Conservation (phyloP, 305 asterid species). For the Lippia alba region DNA sequence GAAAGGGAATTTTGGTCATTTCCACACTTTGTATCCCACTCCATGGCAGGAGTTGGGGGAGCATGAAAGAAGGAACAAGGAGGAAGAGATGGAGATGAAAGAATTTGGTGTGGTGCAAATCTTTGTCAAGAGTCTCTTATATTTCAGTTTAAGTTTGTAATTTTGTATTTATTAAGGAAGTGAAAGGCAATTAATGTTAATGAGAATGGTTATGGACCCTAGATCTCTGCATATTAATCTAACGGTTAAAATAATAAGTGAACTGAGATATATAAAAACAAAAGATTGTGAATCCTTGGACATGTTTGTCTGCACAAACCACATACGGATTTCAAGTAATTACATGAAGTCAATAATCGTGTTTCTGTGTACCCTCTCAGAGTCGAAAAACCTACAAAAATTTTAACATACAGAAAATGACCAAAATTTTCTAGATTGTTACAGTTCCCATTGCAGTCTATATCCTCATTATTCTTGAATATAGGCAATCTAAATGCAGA, state of each 20-base stretch:
- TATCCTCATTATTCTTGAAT: conserved; percentile 3
- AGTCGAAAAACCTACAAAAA: background rate
- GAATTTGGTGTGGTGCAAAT: conserved; percentile 32
- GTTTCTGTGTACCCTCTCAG: background rate
- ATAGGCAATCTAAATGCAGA: conserved; percentile 1
- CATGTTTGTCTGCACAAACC: background rate
- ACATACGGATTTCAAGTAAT: background rate
- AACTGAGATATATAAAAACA: background rate
- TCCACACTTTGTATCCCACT: conserved; percentile 37
- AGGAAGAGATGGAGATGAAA: conserved; percentile 22
- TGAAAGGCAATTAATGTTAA: conserved; percentile 50
- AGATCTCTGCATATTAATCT: conserved; percentile 43
- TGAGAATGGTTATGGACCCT: conserved; percentile 43
- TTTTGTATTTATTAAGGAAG: conserved; percentile 46
- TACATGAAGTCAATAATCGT: background rate
- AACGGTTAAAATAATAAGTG: conserved; percentile 35
- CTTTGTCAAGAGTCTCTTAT: conserved; percentile 36
- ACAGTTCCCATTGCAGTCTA: background rate
- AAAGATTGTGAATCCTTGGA: background rate
- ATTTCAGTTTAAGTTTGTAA: conserved; percentile 39
- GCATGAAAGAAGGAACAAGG: conserved; percentile 31
- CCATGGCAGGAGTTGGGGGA: conserved; percentile 52
- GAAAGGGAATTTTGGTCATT: conserved; percentile 40
- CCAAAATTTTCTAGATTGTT: background rate
- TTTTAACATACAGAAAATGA: background rate